Evolutionary conservation across 192 early-diverging fungal genomes (phyloP).

Genomic region (Backusella circina): DNA sequence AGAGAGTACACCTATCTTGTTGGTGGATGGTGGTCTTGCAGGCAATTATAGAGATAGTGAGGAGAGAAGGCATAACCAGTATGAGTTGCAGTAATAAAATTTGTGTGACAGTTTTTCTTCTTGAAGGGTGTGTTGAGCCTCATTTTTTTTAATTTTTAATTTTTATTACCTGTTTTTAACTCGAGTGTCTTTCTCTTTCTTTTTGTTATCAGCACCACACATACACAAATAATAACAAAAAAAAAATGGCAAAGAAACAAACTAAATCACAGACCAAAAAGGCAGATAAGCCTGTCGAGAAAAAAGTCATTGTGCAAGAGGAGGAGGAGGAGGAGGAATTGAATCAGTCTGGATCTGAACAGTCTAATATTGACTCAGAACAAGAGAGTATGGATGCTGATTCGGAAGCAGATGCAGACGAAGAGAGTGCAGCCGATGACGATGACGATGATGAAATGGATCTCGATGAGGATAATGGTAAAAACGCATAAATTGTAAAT

Average conservation of each 20-base stretch:
- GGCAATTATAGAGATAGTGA: constrained; percentile 12
- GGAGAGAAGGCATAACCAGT: constrained; percentile 5
- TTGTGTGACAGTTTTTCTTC: constrained; percentile 9
- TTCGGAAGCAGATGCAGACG: constrained; percentile 37
- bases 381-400: constrained; percentile 21
- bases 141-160: constrained; percentile 14
- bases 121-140: background rate
- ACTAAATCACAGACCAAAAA: background rate
- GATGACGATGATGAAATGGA: constrained; percentile 14
- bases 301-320: background rate
- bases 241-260: constrained; percentile 6
- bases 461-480: background rate
- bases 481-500: background rate
- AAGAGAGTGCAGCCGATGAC: constrained; percentile 5
- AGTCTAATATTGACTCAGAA: constrained; percentile 37
- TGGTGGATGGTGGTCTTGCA: constrained; percentile 24
- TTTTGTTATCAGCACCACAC: background rate
- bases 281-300: background rate
- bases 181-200: background rate
- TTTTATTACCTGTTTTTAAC: too few species aligned
- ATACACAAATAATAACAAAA: background rate
- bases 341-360: constrained; percentile 35
- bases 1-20: constrained; percentile 34
- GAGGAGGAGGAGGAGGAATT: constrained; percentile 31
- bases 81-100: background rate